These are phyloP conservation scores for Rosa persica DNA, from an alignment of 306 rosid species.

Conservation along the genomic window DNA sequence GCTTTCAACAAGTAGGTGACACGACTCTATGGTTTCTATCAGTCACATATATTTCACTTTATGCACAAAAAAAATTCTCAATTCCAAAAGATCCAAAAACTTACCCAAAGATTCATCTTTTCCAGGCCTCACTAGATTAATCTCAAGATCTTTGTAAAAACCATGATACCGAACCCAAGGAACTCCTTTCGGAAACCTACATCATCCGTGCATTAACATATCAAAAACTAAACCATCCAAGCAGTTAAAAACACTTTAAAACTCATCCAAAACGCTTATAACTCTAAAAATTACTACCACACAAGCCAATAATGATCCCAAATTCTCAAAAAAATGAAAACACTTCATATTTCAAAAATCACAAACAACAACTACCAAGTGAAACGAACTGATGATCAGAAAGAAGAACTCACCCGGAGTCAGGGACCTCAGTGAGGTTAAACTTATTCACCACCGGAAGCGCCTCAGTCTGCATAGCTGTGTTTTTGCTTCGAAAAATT, in stretches of 20 bases:
- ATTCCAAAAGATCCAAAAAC: constrained; percentile 13
- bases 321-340: background rate
- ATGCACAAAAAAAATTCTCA: background rate
- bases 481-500: background rate
- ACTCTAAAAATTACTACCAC: background rate
- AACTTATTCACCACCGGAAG: constrained; percentile 76
- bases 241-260: background rate
- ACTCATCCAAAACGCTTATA: background rate
- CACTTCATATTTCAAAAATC: background rate
- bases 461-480: constrained; percentile 99
- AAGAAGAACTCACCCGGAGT: constrained; percentile 53
- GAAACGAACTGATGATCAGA: background rate
- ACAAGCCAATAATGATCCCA: background rate
- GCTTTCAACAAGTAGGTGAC: background rate
- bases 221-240: constrained; percentile 16
- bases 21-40: background rate
- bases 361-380: background rate
- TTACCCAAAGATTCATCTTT: constrained; percentile 72
- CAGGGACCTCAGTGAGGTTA: constrained; percentile 59
- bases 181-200: constrained; percentile 72
- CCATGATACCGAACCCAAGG: constrained; percentile 87
- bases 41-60: background rate
- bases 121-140: constrained; percentile 84
- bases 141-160: constrained; percentile 56
- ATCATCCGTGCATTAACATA: constrained; percentile 24